Evolutionary conservation across 2,329 filamentous ascomycete species (phyloP).

Genomic region (Leptographium flavum): DNA sequence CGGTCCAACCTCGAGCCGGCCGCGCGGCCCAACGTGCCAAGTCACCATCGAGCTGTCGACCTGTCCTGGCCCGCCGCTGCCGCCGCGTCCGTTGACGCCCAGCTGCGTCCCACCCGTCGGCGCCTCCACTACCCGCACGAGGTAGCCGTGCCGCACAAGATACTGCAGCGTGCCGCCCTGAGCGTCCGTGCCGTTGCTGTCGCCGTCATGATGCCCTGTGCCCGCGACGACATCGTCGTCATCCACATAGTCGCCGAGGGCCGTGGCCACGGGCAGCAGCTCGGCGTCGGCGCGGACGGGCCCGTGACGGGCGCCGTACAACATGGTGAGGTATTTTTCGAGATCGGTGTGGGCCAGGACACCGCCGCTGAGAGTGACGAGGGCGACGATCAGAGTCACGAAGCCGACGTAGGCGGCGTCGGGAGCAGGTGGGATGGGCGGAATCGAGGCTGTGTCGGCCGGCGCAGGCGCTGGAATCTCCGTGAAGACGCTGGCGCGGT

Average conservation of each 20-base stretch:
- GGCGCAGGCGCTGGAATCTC: constrained; percentile 32
- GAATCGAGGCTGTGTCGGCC: constrained; percentile 36
- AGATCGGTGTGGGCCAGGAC: constrained; percentile 66
- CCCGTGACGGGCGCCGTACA: constrained; percentile 20
- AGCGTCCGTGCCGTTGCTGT: not conserved
- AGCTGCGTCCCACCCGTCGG: not conserved
- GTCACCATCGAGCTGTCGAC: constrained; percentile 35
- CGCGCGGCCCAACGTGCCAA: constrained; percentile 74
- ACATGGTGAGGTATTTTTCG: constrained; percentile 38
- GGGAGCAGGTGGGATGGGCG: constrained; percentile 44
- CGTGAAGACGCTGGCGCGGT: constrained; percentile 31
- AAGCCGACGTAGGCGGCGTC: constrained; percentile 74
- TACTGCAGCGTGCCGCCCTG: constrained; percentile 20
- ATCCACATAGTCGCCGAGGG: constrained; percentile 11
- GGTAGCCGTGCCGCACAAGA: constrained; percentile 71
- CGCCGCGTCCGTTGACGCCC: too few species aligned
- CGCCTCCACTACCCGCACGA: constrained; percentile 62
- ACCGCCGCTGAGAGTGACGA: constrained; percentile 64
- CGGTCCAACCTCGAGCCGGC: constrained; percentile 72
- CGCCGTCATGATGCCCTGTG: not conserved
- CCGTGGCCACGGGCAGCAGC: constrained; percentile 34
- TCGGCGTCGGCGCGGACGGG: constrained; percentile 40
- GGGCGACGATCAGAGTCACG: constrained; percentile 63
- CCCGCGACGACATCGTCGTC: constrained; percentile 8
- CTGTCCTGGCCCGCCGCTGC: not conserved